A percentile compares a stretch with the other conserved stretches of the same genome.
Evolutionary conservation across 257 asterid genomes (phyloP).

Genomic region (Solanum arcanum): DNA sequence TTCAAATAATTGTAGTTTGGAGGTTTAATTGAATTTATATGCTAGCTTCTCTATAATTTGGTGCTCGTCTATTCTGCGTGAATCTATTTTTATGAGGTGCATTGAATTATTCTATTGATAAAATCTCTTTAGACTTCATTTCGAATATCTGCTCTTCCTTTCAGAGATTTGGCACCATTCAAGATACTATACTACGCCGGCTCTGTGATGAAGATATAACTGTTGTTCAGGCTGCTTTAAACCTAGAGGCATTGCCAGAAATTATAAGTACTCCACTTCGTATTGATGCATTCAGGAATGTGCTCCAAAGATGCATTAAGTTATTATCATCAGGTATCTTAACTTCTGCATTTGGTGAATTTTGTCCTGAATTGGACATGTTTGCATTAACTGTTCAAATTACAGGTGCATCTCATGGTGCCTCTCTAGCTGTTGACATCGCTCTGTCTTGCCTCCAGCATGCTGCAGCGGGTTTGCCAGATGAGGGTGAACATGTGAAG

Average conservation of each 20-base stretch:
- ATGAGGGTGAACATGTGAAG: conserved; percentile 32
- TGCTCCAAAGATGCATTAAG: conserved; percentile 52
- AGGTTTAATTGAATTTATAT: neutral
- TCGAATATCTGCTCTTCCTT: neutral
- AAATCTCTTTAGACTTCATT: neutral
- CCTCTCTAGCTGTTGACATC: conserved; percentile 25
- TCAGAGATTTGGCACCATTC: conserved; percentile 65
- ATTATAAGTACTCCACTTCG: conserved; percentile 35
- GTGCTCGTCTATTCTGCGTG: neutral
- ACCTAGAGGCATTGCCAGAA: conserved; percentile 38
- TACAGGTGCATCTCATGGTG: conserved; percentile 46
- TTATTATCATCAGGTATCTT: conserved; percentile 54
- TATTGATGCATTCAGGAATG: conserved; percentile 40
- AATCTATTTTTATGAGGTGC: neutral
- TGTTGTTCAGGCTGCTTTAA: conserved; percentile 69
- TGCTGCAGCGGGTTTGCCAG: conserved; percentile 38
- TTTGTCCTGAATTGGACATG: neutral
- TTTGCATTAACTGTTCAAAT: conserved; percentile 4
- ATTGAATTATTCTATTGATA: neutral
- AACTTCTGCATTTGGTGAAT: neutral
- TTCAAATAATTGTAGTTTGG: neutral
- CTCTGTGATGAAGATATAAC: conserved; percentile 71
- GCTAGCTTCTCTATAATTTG: neutral
- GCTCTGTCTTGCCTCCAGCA: conserved; percentile 53
- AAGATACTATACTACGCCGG: conserved; percentile 61